Evolutionary conservation across 2,329 filamentous ascomycete species (phyloP), one percentile per base, ranked within the genome.

Genomic region (Alternaria tenuissima): DNA sequence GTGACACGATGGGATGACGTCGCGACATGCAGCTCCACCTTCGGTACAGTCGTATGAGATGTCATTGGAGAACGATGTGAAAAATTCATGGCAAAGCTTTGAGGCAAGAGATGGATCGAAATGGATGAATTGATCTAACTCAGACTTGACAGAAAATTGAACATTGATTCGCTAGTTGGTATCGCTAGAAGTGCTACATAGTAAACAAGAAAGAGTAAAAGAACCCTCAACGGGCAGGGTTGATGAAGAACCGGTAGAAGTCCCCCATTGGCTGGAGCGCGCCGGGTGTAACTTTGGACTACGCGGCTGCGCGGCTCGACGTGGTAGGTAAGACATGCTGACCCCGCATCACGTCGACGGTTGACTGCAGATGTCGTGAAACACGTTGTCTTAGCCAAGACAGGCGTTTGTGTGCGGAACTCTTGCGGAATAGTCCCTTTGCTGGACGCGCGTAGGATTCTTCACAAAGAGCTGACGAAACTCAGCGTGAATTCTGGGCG

Each of bases 321-420:
- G 36, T 38, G 42, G n/a, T 41, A 28, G 24, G 34, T 48, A 24
- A 60, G 42, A 52, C 57, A 57, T 42, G 53, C 34, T 57, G 34
- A 57, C 53, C 46, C 53, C 54, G 26, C 53, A 57, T 42, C 42
- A 46, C 22, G 12, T 24, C 43, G 57, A 36, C 18, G 36, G 51
- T 42, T 53, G 46, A 52, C 52, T 38, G 51, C 54, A 44, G 54
- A 44, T 47, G 51, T 47, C 30, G 41, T 62, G 46, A 52, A 51
- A 59, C 51, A 41, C 22, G 36, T 16, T 59, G 32, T 44, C 46
- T 43, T 46, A 28, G n/a, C 32, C 43, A 41, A 38, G 52, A 55
- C 30, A n/a, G 38, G 32, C 42, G 41, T 47, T 38, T 32, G 32
- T 39, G n/a, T 28, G 26, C 22, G 20, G 26, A 14, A 28, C 22